phyloP scores from a whole-genome alignment of 2,329 filamentous ascomycete species.

The Metarhizium anisopliae region DNA sequence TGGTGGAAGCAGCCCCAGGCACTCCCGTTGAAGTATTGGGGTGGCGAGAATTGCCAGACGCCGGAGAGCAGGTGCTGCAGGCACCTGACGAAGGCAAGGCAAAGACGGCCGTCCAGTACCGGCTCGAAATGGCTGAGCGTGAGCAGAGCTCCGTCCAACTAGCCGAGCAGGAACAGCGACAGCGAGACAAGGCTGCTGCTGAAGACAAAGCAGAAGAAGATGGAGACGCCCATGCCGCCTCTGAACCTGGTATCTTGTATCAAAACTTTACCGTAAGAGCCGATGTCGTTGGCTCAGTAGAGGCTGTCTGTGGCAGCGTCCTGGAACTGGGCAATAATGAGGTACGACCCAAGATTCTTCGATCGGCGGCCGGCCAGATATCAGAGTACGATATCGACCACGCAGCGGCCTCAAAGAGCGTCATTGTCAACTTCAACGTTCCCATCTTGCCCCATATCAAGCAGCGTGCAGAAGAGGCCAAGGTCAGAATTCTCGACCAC shows the following conservation, averaged over 20 bases:
- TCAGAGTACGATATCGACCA: constrained; percentile 85
- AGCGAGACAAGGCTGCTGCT: constrained; percentile 43
- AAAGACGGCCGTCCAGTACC: constrained; percentile 67
- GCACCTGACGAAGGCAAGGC: constrained; percentile 70
- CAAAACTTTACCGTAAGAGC: constrained; percentile 85
- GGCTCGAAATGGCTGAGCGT: constrained; percentile 61
- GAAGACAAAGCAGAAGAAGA: constrained; percentile 25
- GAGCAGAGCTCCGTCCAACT: constrained; percentile 72
- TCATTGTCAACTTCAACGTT: constrained; percentile 83
- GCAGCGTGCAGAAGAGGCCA: constrained; percentile 58
- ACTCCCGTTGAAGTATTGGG: constrained; percentile 88
- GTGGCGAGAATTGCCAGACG: constrained; percentile 76
- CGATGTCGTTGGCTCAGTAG: constrained; percentile 88
- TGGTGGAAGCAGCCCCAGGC: constrained; percentile 72
- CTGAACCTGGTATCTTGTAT: constrained; percentile 35
- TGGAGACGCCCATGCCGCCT: constrained; percentile 27
- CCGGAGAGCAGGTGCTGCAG: constrained; percentile 82
- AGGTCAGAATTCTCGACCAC: constrained; percentile 73
- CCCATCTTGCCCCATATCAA: constrained; percentile 57
- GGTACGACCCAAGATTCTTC: constrained; percentile 67
- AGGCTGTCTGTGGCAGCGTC: constrained; percentile 75
- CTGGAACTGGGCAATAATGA: constrained; percentile 76
- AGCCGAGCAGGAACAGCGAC: constrained; percentile 58
- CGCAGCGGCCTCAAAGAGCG: constrained; percentile 64
- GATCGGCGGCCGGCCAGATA: constrained; percentile 68